Conservation (phyloP, 1,284 basidiomycete species). For the Ceratobasidium sp. region DNA sequence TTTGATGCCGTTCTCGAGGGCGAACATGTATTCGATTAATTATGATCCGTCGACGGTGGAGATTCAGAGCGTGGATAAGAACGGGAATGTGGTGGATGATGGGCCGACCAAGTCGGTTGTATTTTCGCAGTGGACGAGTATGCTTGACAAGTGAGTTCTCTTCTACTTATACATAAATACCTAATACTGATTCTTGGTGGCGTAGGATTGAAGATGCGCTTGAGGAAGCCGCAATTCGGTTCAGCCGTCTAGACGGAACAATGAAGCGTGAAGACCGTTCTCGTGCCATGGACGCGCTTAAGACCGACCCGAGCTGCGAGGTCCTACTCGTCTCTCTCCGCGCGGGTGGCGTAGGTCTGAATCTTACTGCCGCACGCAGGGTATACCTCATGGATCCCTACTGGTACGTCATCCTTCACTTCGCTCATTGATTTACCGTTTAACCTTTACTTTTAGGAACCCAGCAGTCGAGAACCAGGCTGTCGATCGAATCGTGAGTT, state of each 20-base stretch:
- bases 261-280: constrained; percentile 96
- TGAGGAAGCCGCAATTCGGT: constrained; percentile 82
- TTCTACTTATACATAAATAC: constrained; percentile 45
- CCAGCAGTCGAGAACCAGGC: constrained; percentile 97
- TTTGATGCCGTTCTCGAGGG: constrained; percentile 78
- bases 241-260: constrained; percentile 93
- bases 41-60: constrained; percentile 81
- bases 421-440: constrained; percentile 5
- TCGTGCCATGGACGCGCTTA: constrained; percentile 90
- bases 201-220: constrained; percentile 88
- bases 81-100: constrained; percentile 78
- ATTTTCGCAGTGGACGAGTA: constrained; percentile 97
- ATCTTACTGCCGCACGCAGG: constrained; percentile 91
- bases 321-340: constrained; percentile 95
- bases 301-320: constrained; percentile 86
- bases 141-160: constrained; percentile 86
- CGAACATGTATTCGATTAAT: constrained; percentile 87
- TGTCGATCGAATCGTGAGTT: constrained; percentile 87
- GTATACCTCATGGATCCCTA: constrained; percentile 97
- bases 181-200: neutral
- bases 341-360: constrained; percentile 97
- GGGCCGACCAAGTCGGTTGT: constrained; percentile 88
- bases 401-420: constrained; percentile 69
- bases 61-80: constrained; percentile 78
- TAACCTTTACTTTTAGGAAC: constrained; percentile 72